A percentile compares a stretch with the other conserved stretches of the same genome.
These are phyloP conservation scores for Tubosaeta brunneosetosa DNA, from an alignment of 768 basidiomycete genomes.

Conservation along the genomic window DNA sequence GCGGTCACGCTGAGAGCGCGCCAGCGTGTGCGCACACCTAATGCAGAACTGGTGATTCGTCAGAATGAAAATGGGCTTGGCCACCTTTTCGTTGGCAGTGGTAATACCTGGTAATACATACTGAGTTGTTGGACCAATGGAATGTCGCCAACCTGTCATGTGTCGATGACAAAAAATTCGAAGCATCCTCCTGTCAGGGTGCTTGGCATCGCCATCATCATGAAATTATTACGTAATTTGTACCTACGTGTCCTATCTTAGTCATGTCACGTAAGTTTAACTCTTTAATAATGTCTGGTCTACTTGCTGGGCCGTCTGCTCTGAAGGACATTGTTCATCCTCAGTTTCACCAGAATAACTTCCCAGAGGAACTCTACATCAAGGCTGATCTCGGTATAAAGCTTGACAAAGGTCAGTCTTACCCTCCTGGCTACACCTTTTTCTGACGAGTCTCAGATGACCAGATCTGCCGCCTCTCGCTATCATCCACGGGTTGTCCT, in stretches of 20 bases:
- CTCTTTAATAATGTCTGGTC: conserved; percentile 33
- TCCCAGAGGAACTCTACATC: conserved; percentile 73
- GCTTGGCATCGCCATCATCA: too few species aligned
- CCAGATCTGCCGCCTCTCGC: conserved; percentile 85
- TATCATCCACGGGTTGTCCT: conserved; percentile 83
- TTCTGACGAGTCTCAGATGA: conserved; percentile 53
- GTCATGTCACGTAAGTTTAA: conserved; percentile 7
- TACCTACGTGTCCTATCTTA: neutral
- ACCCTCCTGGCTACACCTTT: neutral
- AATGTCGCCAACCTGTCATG: too few species aligned
- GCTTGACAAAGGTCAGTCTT: conserved; percentile 75
- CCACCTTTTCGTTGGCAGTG: too few species aligned
- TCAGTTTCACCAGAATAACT: conserved; percentile 93
- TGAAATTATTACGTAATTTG: neutral
- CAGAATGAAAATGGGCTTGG: too few species aligned
- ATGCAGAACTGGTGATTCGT: too few species aligned
- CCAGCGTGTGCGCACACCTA: too few species aligned
- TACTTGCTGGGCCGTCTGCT: conserved; percentile 52
- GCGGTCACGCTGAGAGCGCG: too few species aligned
- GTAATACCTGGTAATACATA: too few species aligned
- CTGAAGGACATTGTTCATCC: conserved; percentile 74
- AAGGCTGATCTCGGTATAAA: conserved; percentile 82
- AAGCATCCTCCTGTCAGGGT: too few species aligned
- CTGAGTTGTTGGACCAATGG: too few species aligned
- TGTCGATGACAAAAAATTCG: too few species aligned